Evolutionary conservation across 805 yeast genomes (phyloP), one percentile per base, ranked within the genome.

Genomic region (Zygoascus flipseniorum): DNA sequence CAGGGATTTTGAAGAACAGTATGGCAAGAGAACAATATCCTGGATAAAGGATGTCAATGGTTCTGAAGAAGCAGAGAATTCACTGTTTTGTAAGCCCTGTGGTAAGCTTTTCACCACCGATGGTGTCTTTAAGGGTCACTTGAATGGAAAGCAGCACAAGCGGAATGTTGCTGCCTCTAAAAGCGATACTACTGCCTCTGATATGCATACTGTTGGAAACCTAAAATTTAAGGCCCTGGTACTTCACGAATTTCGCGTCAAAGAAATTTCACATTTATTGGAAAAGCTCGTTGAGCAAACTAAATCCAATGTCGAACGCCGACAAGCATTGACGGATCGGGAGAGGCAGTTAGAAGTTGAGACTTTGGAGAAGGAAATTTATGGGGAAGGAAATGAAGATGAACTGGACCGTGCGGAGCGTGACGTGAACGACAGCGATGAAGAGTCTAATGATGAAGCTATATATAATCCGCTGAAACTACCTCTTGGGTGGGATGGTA

Each of bases 401-500:
- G 56, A 50, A 16, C 45, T 59, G 10, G 50, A 43, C 10, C 9
- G 39, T 5, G 16, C 39, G 13, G 52, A 52, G 6, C 60, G 55
- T 4, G 66, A 60, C n/a, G 64, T 60, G 2, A 62, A 56, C 2
- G 61, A 54, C 3, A 58, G 57, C 1, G 60, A 62, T 19, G 68
- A 64, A 13, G 73, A 69, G 1, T 74, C 68, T 11, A 72, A 68
- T 5, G 66, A 65, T 35, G 71, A 62, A 8, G 58, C 62, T 18
- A 63, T 65, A 31, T 66, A 62, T 50, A 76, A 76, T 55, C 81
- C 83, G 18, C 71, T 79, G 53, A 79, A 83, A 53, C 67, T 87
- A 52, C 96, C 96, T 0, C 51, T 87, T 0, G 98, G 96, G 0
- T 78, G 86, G 18, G 97, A 90, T 68, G 97, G 97, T 0, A 78